Percentiles rank a stretch among this genome's conserved stretches.
Evolutionary conservation across 768 basidiomycete genomes (phyloP).

Genomic region (Phanerochaete sordida): DNA sequence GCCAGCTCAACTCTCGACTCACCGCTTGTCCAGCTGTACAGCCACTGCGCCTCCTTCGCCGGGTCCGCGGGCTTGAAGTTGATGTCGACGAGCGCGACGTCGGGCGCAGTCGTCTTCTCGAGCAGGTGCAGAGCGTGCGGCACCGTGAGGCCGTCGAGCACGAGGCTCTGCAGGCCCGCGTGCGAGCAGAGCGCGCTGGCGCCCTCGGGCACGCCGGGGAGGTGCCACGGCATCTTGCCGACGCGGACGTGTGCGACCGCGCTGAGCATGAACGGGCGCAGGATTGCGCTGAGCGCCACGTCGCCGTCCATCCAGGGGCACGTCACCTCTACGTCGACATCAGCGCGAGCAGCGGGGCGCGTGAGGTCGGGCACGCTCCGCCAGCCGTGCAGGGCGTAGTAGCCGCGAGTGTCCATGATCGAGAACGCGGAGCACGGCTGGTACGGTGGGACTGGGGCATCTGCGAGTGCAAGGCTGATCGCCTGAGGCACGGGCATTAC

Average conservation of each 20-base stretch:
- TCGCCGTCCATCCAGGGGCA: neutral
- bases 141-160: neutral
- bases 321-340: neutral
- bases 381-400: neutral
- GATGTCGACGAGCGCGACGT: neutral
- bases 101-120: neutral
- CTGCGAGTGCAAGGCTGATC: neutral
- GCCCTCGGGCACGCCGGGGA: neutral
- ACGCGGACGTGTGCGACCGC: neutral
- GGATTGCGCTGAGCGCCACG: neutral
- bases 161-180: neutral
- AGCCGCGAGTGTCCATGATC: neutral
- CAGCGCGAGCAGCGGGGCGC: no score
- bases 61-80: neutral
- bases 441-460: no score
- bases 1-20: neutral
- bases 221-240: neutral
- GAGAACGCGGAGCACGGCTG: neutral
- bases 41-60: neutral
- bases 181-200: neutral
- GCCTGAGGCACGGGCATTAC: neutral
- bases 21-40: neutral
- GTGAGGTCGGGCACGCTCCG: neutral
- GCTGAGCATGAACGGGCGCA: neutral
- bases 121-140: neutral